phyloP scores from a whole-genome alignment of 768 basidiomycete species.

The Tylopilus intermedius region DNA sequence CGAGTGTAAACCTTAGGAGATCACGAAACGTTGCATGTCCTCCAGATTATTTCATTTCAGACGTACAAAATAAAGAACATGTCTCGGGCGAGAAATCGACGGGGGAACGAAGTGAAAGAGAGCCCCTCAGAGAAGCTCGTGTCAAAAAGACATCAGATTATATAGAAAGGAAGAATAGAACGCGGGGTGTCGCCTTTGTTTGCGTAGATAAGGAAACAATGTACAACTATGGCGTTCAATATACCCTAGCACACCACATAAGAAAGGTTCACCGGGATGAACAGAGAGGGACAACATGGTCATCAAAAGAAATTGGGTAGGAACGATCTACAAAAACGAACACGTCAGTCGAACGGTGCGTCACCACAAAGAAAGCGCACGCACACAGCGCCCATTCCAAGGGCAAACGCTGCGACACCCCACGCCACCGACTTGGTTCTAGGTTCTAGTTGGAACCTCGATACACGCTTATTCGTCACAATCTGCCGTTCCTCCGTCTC shows the following conservation, averaged over 20 bases:
- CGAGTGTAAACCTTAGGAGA: conserved; percentile 36
- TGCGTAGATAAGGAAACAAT: conserved; percentile 6
- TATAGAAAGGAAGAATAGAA: not conserved
- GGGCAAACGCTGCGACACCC: conserved; percentile 80
- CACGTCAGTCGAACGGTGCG: not conserved
- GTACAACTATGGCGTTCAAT: conserved; percentile 18
- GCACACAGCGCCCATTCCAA: conserved; percentile 78
- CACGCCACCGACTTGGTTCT: conserved; percentile 73
- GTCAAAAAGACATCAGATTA: conserved; percentile 3
- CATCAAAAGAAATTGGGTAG: conserved; percentile 59
- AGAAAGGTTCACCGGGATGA: conserved; percentile 4
- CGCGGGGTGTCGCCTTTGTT: conserved; percentile 19
- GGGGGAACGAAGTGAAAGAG: not conserved
- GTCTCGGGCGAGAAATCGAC: too few relatives aligned
- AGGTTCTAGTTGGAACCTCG: conserved; percentile 54
- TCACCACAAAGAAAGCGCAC: conserved; percentile 27
- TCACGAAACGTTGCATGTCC: not conserved
- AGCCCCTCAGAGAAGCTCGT: not conserved
- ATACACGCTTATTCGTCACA: conserved; percentile 60
- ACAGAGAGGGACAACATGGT: conserved; percentile 14
- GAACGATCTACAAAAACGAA: conserved; percentile 38
- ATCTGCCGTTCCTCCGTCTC: conserved; percentile 55
- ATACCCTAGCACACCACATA: conserved; percentile 19
- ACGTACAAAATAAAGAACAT: conserved; percentile 1
- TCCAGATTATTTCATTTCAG: not conserved